Evolutionary conservation across 2,329 filamentous ascomycete species (phyloP).

Genomic region (Xylaria sp.): DNA sequence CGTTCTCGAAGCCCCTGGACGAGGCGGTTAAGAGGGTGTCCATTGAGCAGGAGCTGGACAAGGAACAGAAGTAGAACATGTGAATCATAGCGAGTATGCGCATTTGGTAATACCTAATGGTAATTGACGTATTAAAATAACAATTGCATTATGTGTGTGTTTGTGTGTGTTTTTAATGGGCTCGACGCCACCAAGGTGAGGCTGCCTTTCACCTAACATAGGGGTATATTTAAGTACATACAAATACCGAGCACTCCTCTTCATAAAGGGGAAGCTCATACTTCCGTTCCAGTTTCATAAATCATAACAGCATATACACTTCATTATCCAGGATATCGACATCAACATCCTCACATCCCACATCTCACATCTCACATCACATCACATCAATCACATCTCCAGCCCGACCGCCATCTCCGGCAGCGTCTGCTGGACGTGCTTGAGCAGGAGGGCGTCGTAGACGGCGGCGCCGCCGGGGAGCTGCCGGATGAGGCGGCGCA

Average conservation of each 20-base stretch:
- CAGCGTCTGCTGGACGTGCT: slow-evolving; percentile 36
- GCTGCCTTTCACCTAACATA: too few species aligned
- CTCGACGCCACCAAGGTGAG: too few species aligned
- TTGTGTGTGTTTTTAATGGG: background rate
- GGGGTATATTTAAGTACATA: too few species aligned
- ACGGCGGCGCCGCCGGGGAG: slow-evolving; percentile 43
- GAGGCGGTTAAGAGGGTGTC: slow-evolving; percentile 14
- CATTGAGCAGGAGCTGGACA: slow-evolving; percentile 6
- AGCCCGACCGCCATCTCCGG: slow-evolving; percentile 14
- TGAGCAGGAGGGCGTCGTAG: slow-evolving; percentile 44
- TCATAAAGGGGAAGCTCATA: too few species aligned
- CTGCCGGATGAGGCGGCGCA: slow-evolving; percentile 41
- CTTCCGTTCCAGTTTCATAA: too few species aligned
- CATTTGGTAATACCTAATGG: background rate
- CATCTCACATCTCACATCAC: too few species aligned
- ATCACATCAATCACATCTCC: slow-evolving; percentile 5
- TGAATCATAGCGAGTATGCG: background rate
- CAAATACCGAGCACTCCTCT: too few species aligned
- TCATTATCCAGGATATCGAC: too few species aligned
- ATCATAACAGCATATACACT: too few species aligned
- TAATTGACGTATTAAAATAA: background rate
- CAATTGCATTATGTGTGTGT: background rate
- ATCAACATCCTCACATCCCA: too few species aligned
- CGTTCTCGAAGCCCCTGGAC: slow-evolving; percentile 33
- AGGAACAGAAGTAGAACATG: slow-evolving; percentile 1